A percentile compares a stretch with the other conserved stretches of the same genome.
These are phyloP conservation scores for Scortechinia acanthostroma DNA, from an alignment of 2,329 filamentous ascomycete genomes.

Conservation along the genomic window DNA sequence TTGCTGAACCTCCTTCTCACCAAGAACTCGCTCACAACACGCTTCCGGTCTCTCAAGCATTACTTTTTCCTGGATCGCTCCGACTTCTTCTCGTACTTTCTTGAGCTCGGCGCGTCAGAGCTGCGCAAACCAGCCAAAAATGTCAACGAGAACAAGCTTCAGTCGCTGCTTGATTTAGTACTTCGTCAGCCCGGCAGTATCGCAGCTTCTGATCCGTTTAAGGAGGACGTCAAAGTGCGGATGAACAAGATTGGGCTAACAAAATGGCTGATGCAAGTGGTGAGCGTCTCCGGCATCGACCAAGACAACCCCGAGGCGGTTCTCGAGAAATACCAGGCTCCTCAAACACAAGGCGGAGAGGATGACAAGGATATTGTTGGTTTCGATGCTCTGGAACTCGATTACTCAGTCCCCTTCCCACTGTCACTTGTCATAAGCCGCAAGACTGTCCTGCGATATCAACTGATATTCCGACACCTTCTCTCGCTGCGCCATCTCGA, in stretches of 20 bases:
- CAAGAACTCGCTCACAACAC: constrained; percentile 80
- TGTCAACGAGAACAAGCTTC: constrained; percentile 87
- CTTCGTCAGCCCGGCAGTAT: constrained; percentile 93
- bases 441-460: constrained; percentile 94
- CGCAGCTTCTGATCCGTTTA: constrained; percentile 90
- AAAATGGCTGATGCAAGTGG: constrained; percentile 89
- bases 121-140: constrained; percentile 80
- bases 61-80: constrained; percentile 98
- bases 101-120: constrained; percentile 84
- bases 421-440: constrained; percentile 90
- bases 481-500: constrained; percentile 85
- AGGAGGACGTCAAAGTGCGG: constrained; percentile 93
- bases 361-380: constrained; percentile 82
- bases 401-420: constrained; percentile 90
- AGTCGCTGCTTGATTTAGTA: constrained; percentile 90
- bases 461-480: constrained; percentile 89
- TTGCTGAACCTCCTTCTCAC: constrained; percentile 85
- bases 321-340: neutral
- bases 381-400: constrained; percentile 86
- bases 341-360: constrained; percentile 23
- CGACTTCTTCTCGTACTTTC: constrained; percentile 96
- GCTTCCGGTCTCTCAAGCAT: constrained; percentile 86
- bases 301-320: constrained; percentile 77
- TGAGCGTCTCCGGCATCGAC: constrained; percentile 92
- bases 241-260: constrained; percentile 94